Conservation (phyloP, 768 basidiomycete species). For the Termitomyces sp. region DNA sequence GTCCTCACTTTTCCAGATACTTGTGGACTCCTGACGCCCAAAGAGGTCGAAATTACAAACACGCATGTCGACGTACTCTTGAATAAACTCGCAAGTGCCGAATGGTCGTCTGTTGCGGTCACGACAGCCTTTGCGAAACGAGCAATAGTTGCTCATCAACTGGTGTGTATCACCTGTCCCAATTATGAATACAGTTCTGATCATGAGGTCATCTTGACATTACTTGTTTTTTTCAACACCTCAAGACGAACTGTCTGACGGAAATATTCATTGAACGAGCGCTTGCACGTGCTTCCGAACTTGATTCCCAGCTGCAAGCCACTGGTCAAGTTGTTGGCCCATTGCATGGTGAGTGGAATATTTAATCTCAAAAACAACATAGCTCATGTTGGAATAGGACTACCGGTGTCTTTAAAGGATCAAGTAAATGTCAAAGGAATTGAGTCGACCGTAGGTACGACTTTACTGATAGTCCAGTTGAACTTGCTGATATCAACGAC, state of each 20-base stretch:
- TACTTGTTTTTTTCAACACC: not conserved
- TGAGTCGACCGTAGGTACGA: constrained; percentile 63
- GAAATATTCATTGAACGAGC: constrained; percentile 80
- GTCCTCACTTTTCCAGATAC: constrained; percentile 49
- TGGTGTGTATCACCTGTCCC: constrained; percentile 34
- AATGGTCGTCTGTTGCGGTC: constrained; percentile 63
- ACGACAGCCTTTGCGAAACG: constrained; percentile 72
- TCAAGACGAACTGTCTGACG: constrained; percentile 73
- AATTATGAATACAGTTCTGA: not conserved
- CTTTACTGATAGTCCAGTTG: not conserved
- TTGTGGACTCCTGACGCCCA: constrained; percentile 50
- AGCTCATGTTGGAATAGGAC: constrained; percentile 17
- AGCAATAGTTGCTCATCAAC: constrained; percentile 74
- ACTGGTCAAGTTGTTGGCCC: constrained; percentile 68
- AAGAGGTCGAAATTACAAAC: constrained; percentile 45
- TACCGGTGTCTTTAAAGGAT: constrained; percentile 74
- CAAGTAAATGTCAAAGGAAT: constrained; percentile 64
- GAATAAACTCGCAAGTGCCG: constrained; percentile 41
- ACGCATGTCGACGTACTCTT: constrained; percentile 40
- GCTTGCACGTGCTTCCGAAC: constrained; percentile 51
- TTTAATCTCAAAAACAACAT: not conserved
- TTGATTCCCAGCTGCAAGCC: constrained; percentile 55
- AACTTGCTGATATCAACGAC: not conserved
- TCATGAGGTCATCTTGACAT: not conserved
- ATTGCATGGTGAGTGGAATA: constrained; percentile 47